Base-by-base conservation (phyloP, 108 stramenopile species). In the Stephanodiscus triporus region DNA sequence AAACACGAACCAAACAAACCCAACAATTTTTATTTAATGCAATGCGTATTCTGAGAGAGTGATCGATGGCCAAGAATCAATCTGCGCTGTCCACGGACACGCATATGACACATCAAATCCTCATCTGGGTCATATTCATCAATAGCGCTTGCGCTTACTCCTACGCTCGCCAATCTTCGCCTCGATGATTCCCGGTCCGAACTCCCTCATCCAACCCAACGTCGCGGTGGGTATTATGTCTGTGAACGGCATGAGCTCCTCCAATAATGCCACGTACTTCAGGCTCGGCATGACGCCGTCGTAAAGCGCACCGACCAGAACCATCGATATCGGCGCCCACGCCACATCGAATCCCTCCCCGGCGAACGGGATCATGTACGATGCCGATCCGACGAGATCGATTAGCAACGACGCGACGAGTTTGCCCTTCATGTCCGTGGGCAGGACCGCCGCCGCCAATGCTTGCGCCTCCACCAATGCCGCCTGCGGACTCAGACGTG, bases 221-320 rank as follows among this genome's bases (percentile, higher is more conserved):
- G 92, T 93, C 4, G 96, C 97, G 40, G 86, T 80, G 16, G 97
- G 97, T 20, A 98, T 78, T 49, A 94, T 81, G 77, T 98, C 97
- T 22, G 96, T 98, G 76, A 98, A 96, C 9, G 97, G 97, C 47
- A 98, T 51, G 17, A 96, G 37, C 73, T 98, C 96, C 71, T 97
- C 96, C 10, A 89, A 48, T 63, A 94, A 88, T 5, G 78, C 75
- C 13, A 96, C 47, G 65, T 95, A 95, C 67, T 92, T 91, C 34
- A 95, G 65, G 43, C 78, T 89, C 27, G 92, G 92, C 42, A 70
- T 72, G 3, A 72, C 75, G 9, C 76, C 78, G 55, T 92, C 91
- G 68, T 95, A 97, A 92, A 97, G 88, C 63, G 94, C 93, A 51
- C 89, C 90, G 37, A 97, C 83, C 53, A 93, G 45, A 0, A 95